Percentiles rank a stretch among this genome's conserved stretches.
Conservation (phyloP, 768 basidiomycete genomes). For the Trametes villosa region DNA sequence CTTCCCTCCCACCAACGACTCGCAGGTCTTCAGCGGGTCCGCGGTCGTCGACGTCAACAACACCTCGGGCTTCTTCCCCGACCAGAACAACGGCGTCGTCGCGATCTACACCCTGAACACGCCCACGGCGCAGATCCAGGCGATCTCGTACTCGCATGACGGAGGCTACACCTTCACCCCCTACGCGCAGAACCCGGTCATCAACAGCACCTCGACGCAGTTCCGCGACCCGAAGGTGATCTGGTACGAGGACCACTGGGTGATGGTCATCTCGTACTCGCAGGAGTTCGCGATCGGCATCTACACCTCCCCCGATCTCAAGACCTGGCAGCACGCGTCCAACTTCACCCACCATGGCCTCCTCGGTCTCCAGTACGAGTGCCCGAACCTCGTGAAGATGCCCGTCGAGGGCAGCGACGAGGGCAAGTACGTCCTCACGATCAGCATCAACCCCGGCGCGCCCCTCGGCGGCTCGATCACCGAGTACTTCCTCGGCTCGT, state of each 20-base stretch:
- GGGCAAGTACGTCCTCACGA: slow-evolving; percentile 13
- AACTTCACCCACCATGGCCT: slow-evolving; percentile 16
- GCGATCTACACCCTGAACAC: slow-evolving; percentile 22
- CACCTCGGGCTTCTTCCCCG: slow-evolving; percentile 22
- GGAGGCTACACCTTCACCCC: slow-evolving; percentile 18
- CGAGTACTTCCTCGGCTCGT: slow-evolving; percentile 18
- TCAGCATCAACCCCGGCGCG: slow-evolving; percentile 22
- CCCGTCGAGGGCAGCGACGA: slow-evolving; percentile 11
- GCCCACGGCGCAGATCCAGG: slow-evolving; percentile 14
- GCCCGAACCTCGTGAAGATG: slow-evolving; percentile 19
- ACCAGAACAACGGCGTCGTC: slow-evolving; percentile 17
- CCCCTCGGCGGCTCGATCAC: slow-evolving; percentile 21
- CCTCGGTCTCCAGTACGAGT: slow-evolving; percentile 17
- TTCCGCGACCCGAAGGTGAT: slow-evolving; percentile 25
- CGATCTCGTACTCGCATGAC: slow-evolving; percentile 21
- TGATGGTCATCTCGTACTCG: slow-evolving; percentile 16
- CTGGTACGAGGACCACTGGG: slow-evolving; percentile 19
- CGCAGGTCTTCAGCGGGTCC: slow-evolving; percentile 19
- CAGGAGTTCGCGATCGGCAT: slow-evolving; percentile 16
- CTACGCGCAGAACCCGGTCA: slow-evolving; percentile 15
- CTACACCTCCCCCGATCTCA: slow-evolving; percentile 18
- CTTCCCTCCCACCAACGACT: slow-evolving; percentile 13
- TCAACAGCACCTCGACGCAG: slow-evolving; percentile 14
- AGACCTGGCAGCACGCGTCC: slow-evolving; percentile 20
- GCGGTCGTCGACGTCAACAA: slow-evolving; percentile 21